Evolutionary conservation across 2,329 filamentous ascomycete genomes (phyloP).

Genomic region (Fonsecaea erecta): DNA sequence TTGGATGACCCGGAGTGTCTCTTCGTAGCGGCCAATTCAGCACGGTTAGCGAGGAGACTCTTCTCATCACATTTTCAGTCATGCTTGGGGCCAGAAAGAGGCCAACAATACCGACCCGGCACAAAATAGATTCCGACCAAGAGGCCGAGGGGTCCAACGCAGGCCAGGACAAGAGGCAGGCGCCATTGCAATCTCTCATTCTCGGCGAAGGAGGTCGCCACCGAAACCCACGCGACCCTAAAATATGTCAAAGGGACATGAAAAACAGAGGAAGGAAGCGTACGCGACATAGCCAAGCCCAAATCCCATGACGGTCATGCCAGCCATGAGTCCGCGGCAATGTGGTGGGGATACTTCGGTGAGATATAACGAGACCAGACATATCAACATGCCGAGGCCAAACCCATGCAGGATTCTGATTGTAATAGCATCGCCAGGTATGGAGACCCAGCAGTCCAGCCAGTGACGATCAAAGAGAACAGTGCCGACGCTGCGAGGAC

Average conservation of each 20-base stretch:
- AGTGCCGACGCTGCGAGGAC: constrained; percentile 10
- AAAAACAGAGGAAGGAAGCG: background rate
- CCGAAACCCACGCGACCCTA: constrained; percentile 27
- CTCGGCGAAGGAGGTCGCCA: constrained; percentile 20
- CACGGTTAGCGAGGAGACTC: constrained; percentile 28
- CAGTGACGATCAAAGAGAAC: constrained; percentile 16
- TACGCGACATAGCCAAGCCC: constrained; percentile 25
- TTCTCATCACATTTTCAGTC: background rate
- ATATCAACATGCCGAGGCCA: constrained; percentile 22
- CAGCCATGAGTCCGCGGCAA: constrained; percentile 22
- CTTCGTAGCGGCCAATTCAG: constrained; percentile 19
- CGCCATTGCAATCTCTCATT: constrained; percentile 25
- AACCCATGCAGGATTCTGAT: constrained; percentile 20
- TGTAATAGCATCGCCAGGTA: constrained; percentile 26
- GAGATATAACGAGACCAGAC: constrained; percentile 22
- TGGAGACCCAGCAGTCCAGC: constrained; percentile 16
- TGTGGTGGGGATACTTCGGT: constrained; percentile 21
- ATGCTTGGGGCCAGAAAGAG: background rate
- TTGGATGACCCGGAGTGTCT: constrained; percentile 20
- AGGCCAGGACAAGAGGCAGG: constrained; percentile 24
- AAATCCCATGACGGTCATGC: constrained; percentile 25
- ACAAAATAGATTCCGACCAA: constrained; percentile 18
- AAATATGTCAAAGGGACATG: background rate
- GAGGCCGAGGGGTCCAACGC: constrained; percentile 19
- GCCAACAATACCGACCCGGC: constrained; percentile 12